Evolutionary conservation across 2,329 filamentous ascomycete species (phyloP), one percentile per base, ranked within the genome.

Genomic region (Thelonectria discophora): DNA sequence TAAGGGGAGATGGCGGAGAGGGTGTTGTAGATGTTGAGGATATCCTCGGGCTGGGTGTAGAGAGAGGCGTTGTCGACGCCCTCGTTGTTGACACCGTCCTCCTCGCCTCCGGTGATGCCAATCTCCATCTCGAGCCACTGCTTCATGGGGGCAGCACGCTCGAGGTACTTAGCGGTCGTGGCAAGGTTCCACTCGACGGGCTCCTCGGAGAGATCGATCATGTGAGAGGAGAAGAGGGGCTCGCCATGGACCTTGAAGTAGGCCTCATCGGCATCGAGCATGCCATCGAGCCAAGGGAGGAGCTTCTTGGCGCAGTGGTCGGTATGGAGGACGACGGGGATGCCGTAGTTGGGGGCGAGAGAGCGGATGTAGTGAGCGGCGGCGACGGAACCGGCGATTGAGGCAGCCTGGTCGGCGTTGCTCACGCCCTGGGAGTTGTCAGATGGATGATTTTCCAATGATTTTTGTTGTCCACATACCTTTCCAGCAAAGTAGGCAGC

Each of bases 301-400:
- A 98, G 92, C 90, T 98, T 98, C 91, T 98, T 98, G 78, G 95
- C 94, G 82, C 94, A 97, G 86, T 98, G 95, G 80, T 99, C 95
- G 77, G 94, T 96, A 88, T 97, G 94, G 63, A 98, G 89, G 73
- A 98, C 85, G 72, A 97, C 93, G 74, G 94, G 94, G 69, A 98
- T 83, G 72, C 90, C 93, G 82, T 99, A 99, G 72, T 86, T 72
- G 64, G 94, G 92, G 54, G 95, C 93, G 74, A 98, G 82, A 70
- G 91, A 84, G 76, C 94, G 92, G 83, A 97, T 93, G 85, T 92
- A 98, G 84, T 97, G 92, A 72, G 95, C 95, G 72, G 87, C 94
- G 66, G 95, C 94, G 69, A 98, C 81, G 77, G 92, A 85, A 78
- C 95, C 95, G 60, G 90, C 89, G 76, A 99, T 91, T 70, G 93